Percentiles rank a stretch among this genome's conserved stretches.
Evolutionary conservation across 768 basidiomycete species (phyloP).

Genomic region (Agaricus subrufescens): DNA sequence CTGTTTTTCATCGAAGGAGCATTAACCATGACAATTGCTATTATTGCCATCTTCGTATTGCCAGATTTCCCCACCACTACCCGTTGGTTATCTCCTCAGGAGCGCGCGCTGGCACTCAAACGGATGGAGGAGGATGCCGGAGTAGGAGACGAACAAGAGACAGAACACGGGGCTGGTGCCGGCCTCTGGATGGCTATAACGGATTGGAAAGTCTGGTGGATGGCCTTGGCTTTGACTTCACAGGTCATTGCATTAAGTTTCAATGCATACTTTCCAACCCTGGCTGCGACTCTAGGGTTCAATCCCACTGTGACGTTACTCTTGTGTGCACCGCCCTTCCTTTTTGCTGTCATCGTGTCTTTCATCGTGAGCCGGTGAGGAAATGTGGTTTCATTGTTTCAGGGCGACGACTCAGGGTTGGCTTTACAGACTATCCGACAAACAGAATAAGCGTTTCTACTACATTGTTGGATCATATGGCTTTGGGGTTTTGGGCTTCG

Average conservation of each 20-base stretch:
- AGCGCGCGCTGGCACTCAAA: constrained; percentile 53
- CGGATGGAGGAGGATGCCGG: constrained; percentile 68
- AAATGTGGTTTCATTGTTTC: neutral
- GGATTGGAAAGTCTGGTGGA: constrained; percentile 86
- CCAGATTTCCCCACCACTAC: constrained; percentile 78
- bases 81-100: constrained; percentile 59
- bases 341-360: constrained; percentile 56
- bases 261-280: constrained; percentile 77
- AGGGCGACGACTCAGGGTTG: neutral
- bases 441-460: constrained; percentile 66
- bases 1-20: constrained; percentile 73
- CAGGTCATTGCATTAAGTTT: constrained; percentile 66
- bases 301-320: constrained; percentile 61
- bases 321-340: constrained; percentile 80
- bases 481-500: constrained; percentile 68
- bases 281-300: constrained; percentile 70
- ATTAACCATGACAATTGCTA: constrained; percentile 50
- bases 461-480: constrained; percentile 56
- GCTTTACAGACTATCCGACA: constrained; percentile 65
- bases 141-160: constrained; percentile 44
- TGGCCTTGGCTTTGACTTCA: constrained; percentile 58
- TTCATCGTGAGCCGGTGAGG: constrained; percentile 46
- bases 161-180: constrained; percentile 26
- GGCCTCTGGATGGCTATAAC: constrained; percentile 61
- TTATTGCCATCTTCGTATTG: constrained; percentile 60